These are phyloP conservation scores for Gloeopeniophorella convolvens DNA, from an alignment of 768 basidiomycete species.

Conservation along the genomic window DNA sequence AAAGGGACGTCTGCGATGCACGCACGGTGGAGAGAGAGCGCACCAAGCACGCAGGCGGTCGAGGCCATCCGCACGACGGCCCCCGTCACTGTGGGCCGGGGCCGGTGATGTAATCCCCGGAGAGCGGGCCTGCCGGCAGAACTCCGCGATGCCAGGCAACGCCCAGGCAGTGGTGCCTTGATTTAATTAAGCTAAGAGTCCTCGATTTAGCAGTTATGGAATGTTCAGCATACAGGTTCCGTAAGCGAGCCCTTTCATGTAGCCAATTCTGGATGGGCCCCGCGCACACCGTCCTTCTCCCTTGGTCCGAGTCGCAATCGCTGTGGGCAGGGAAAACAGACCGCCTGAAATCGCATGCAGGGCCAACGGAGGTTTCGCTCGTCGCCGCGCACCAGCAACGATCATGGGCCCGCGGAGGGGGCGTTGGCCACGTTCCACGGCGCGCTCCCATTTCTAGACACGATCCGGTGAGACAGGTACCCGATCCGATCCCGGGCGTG, in stretches of 20 bases:
- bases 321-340: conserved; percentile 1
- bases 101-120: conserved; percentile 20
- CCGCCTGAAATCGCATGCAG: background rate
- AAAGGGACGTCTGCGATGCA: background rate
- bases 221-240: conserved; percentile 9
- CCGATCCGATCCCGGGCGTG: conserved; percentile 4
- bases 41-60: background rate
- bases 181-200: conserved; percentile 22
- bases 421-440: conserved; percentile 1
- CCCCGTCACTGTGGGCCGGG: background rate
- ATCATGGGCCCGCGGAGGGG: background rate
- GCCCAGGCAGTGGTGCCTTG: conserved; percentile 19
- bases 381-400: background rate
- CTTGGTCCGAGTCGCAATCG: conserved; percentile 19
- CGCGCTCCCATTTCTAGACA: conserved; percentile 12
- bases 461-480: conserved; percentile 17
- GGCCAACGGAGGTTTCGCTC: background rate
- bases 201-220: conserved; percentile 21
- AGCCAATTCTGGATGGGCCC: conserved; percentile 20
- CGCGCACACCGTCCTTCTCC: conserved; percentile 17
- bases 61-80: background rate
- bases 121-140: conserved; percentile 15
- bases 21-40: background rate
- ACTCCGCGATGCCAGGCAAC: conserved; percentile 10
- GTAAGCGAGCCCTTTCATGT: conserved; percentile 16